Conservation (phyloP, 768 basidiomycete species). For the Podaxis pistillaris region DNA sequence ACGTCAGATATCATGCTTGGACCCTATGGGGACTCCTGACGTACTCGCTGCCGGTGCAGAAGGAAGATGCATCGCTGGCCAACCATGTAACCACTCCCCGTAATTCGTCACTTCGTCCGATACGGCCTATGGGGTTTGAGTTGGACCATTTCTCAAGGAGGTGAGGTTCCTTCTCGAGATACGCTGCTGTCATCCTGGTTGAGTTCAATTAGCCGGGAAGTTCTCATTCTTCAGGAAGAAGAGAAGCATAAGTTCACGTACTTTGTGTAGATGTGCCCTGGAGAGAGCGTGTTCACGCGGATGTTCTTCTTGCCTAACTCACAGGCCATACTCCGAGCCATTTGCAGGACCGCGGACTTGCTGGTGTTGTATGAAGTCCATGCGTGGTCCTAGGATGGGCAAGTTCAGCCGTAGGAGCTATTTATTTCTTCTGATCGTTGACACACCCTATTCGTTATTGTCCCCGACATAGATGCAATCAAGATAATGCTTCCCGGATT, state of each 20-base stretch:
- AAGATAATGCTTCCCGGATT: slow-evolving; percentile 59
- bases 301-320: slow-evolving; percentile 67
- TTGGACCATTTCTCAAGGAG: slow-evolving; percentile 65
- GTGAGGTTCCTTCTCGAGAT: slow-evolving; percentile 62
- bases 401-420: background rate
- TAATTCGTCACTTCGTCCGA: slow-evolving; percentile 72
- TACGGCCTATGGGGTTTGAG: slow-evolving; percentile 66
- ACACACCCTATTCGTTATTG: slow-evolving; percentile 68
- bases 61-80: slow-evolving; percentile 72
- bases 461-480: slow-evolving; percentile 68
- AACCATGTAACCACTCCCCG: slow-evolving; percentile 72
- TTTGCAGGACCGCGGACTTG: slow-evolving; percentile 78
- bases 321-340: slow-evolving; percentile 81
- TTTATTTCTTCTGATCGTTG: background rate
- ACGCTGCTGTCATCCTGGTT: slow-evolving; percentile 70
- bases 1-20: background rate
- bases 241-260: slow-evolving; percentile 23
- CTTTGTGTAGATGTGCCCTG: slow-evolving; percentile 75
- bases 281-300: slow-evolving; percentile 74
- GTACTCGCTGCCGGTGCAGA: slow-evolving; percentile 82
- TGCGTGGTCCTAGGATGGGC: slow-evolving; percentile 54
- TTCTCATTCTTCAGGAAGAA: background rate
- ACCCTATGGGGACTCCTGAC: slow-evolving; percentile 28
- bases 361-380: slow-evolving; percentile 79
- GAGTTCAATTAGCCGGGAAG: background rate